A percentile compares a stretch with the other conserved stretches of the same genome.
These are phyloP conservation scores for Colletotrichum sp. DNA, from an alignment of 2,329 filamentous ascomycete genomes.

Conservation along the genomic window DNA sequence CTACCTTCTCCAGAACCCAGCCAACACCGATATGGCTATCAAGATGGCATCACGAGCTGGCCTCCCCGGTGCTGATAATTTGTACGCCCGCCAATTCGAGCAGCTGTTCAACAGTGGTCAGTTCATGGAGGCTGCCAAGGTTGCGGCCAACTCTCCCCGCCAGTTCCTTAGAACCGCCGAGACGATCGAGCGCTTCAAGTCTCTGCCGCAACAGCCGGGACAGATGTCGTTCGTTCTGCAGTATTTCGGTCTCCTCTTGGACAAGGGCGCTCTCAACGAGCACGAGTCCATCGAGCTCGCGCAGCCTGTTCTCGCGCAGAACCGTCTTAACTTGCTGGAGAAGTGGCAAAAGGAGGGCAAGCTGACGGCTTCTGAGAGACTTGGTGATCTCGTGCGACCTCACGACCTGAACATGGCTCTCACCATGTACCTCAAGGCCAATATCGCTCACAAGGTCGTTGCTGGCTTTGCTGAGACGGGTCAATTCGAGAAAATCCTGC, in stretches of 20 bases:
- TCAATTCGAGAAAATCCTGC: conserved; percentile 95
- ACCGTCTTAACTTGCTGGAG: conserved; percentile 92
- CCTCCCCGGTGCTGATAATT: conserved; percentile 89
- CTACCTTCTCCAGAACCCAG: conserved; percentile 95
- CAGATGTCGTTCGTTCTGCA: conserved; percentile 95
- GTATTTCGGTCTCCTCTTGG: conserved; percentile 96
- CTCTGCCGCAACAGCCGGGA: conserved; percentile 77
- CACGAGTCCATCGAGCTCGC: conserved; percentile 95
- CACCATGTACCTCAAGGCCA: conserved; percentile 88
- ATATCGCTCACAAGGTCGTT: conserved; percentile 91
- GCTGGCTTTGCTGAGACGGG: conserved; percentile 94
- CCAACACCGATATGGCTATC: conserved; percentile 90
- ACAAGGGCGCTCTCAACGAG: conserved; percentile 91
- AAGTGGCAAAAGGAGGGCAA: conserved; percentile 99
- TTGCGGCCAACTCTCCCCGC: conserved; percentile 93
- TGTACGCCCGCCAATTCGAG: conserved; percentile 94
- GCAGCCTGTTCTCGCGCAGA: conserved; percentile 89
- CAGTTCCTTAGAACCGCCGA: conserved; percentile 94
- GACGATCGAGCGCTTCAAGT: conserved; percentile 96
- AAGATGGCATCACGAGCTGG: conserved; percentile 95
- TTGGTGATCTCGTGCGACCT: conserved; percentile 90
- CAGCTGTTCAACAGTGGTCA: conserved; percentile 80
- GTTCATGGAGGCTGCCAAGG: conserved; percentile 89
- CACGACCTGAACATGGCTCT: conserved; percentile 91
- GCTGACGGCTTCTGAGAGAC: conserved; percentile 92